Evolutionary conservation across 2,329 filamentous ascomycete species (phyloP).

Genomic region (Berkeleyomyces basicola): DNA sequence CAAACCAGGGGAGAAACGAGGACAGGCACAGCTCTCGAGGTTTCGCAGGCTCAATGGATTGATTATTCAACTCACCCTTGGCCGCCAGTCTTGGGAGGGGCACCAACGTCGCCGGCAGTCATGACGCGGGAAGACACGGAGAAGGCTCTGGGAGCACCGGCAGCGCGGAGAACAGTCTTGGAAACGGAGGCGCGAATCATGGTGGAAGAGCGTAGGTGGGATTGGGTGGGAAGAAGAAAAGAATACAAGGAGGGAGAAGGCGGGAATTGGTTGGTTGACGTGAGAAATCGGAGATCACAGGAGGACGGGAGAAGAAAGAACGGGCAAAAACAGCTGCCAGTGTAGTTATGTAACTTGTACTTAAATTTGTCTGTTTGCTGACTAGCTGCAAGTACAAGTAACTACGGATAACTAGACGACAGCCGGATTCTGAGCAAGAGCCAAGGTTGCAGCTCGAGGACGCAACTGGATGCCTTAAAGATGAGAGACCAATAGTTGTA

Average conservation of each 20-base stretch:
- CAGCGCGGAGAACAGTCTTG: constrained; percentile 35
- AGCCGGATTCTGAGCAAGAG: background rate
- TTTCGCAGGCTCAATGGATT: background rate
- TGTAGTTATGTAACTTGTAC: background rate
- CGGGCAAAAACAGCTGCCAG: background rate
- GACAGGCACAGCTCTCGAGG: background rate
- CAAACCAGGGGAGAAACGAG: background rate
- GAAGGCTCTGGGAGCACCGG: constrained; percentile 36
- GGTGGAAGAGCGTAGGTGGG: constrained; percentile 10
- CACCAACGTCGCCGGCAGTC: constrained; percentile 53
- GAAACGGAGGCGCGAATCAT: constrained; percentile 54
- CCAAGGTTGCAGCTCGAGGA: constrained; percentile 5
- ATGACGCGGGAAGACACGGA: constrained; percentile 46
- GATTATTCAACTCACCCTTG: constrained; percentile 28
- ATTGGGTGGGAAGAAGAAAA: background rate
- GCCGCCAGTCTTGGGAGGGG: constrained; percentile 37
- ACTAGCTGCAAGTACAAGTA: background rate
- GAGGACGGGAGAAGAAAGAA: constrained; percentile 1
- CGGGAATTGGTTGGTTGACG: background rate
- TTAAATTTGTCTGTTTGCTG: background rate
- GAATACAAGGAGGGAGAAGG: background rate
- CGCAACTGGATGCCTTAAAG: constrained; percentile 10
- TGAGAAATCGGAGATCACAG: background rate
- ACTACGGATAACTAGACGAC: no score
- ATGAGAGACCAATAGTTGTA: background rate